Evolutionary conservation across 2,329 filamentous ascomycete species (phyloP).

Genomic region (Acarospora socialis): DNA sequence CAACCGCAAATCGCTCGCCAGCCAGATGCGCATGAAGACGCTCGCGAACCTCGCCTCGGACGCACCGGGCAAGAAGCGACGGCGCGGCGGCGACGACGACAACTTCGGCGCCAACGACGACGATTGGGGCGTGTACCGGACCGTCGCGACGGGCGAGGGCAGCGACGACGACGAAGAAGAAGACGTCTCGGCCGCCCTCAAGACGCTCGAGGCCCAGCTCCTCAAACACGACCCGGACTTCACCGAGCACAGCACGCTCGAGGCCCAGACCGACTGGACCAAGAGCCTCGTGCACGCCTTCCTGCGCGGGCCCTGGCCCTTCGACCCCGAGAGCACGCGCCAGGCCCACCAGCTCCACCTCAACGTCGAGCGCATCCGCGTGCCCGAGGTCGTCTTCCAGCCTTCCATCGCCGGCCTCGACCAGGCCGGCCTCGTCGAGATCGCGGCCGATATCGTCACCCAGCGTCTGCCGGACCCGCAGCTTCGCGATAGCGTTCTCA

Average conservation of each 20-base stretch:
- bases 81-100: conserved; percentile 82
- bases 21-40: conserved; percentile 95
- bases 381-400: conserved; percentile 86
- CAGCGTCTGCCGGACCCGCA: conserved; percentile 52
- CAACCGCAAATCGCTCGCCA: conserved; percentile 90
- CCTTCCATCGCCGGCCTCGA: conserved; percentile 83
- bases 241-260: conserved; percentile 80
- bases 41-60: conserved; percentile 93
- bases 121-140: conserved; percentile 94
- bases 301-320: conserved; percentile 72
- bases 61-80: conserved; percentile 66
- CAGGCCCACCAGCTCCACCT: conserved; percentile 83
- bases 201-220: conserved; percentile 67
- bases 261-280: conserved; percentile 89
- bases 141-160: conserved; percentile 65
- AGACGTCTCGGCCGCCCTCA: conserved; percentile 61
- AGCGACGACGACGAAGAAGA: conserved; percentile 88
- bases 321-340: conserved; percentile 63
- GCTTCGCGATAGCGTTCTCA: conserved; percentile 55
- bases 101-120: conserved; percentile 95
- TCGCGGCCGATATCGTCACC: conserved; percentile 75
- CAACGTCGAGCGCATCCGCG: conserved; percentile 89
- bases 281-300: conserved; percentile 86
- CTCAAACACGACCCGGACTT: conserved; percentile 78
- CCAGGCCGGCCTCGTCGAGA: conserved; percentile 86